Evolutionary conservation across 495 filamentous ascomycete species (phyloP).

Genomic region (Aspergillus hancockii): DNA sequence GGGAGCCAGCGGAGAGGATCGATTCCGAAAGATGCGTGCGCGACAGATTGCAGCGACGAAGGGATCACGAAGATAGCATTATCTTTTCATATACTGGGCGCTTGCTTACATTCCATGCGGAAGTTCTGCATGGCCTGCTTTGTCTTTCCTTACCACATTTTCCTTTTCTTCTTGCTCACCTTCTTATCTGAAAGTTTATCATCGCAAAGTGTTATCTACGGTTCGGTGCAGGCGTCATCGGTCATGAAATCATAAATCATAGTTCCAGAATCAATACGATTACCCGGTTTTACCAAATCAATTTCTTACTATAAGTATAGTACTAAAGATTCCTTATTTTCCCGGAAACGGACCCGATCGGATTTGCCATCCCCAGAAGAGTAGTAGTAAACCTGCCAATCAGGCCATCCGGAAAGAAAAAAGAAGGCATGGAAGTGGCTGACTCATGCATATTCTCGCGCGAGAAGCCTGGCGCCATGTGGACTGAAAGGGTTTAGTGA

Average conservation of each 20-base stretch:
- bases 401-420: not conserved
- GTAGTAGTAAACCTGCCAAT: constrained; percentile 1
- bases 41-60: constrained; percentile 61
- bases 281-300: too few species aligned
- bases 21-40: constrained; percentile 78
- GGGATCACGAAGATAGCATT: constrained; percentile 37
- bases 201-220: not conserved
- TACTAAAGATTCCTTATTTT: too few species aligned
- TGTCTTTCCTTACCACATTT: constrained; percentile 11
- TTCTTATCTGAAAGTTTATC: not conserved
- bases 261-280: too few species aligned
- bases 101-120: not conserved
- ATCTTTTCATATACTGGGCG: not conserved
- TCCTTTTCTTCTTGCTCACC: constrained; percentile 6
- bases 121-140: not conserved
- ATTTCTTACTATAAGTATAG: too few species aligned
- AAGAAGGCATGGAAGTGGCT: not conserved
- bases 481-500: not conserved
- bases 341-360: too few species aligned
- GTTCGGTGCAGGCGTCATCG: constrained; percentile 4
- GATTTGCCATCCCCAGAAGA: not conserved
- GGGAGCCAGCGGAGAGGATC: constrained; percentile 73
- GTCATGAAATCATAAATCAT: not conserved
- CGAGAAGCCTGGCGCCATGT: not conserved
- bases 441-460: not conserved